Conservation (phyloP, 345 rosid species). For the Geranium brycei region DNA sequence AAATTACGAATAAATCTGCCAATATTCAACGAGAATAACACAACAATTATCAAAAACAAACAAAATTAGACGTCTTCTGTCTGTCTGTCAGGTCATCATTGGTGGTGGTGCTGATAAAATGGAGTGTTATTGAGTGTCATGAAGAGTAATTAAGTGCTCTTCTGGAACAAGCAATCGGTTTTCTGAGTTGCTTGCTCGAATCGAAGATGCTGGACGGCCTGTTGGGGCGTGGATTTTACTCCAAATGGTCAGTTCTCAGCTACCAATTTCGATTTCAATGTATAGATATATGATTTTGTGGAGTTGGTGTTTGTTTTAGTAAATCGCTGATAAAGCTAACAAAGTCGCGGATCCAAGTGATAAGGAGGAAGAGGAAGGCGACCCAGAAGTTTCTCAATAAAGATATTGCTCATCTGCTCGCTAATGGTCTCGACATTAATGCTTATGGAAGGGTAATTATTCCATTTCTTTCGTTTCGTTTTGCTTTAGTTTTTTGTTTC, state of each 20-base stretch:
- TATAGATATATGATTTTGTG: background rate
- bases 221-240: slow-evolving; percentile 62
- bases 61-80: too few species aligned
- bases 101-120: too few species aligned
- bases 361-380: slow-evolving; percentile 69
- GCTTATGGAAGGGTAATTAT: slow-evolving; percentile 62
- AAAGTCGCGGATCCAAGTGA: slow-evolving; percentile 77
- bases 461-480: background rate
- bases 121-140: too few species aligned
- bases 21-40: too few species aligned
- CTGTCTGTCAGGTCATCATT: too few species aligned
- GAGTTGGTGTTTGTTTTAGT: background rate
- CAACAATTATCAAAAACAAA: too few species aligned
- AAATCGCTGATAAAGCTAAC: slow-evolving; percentile 62
- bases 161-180: background rate
- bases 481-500: background rate
- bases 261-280: background rate
- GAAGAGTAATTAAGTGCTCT: too few species aligned
- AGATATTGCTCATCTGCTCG: slow-evolving; percentile 82
- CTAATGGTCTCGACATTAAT: slow-evolving; percentile 67
- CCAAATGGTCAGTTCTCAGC: slow-evolving; percentile 46
- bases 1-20: too few species aligned
- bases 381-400: slow-evolving; percentile 73
- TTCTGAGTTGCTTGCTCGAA: slow-evolving; percentile 3
- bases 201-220: slow-evolving; percentile 72